Evolutionary conservation across 2,329 filamentous ascomycete genomes (phyloP).

Genomic region (Blumeriella jaapii): DNA sequence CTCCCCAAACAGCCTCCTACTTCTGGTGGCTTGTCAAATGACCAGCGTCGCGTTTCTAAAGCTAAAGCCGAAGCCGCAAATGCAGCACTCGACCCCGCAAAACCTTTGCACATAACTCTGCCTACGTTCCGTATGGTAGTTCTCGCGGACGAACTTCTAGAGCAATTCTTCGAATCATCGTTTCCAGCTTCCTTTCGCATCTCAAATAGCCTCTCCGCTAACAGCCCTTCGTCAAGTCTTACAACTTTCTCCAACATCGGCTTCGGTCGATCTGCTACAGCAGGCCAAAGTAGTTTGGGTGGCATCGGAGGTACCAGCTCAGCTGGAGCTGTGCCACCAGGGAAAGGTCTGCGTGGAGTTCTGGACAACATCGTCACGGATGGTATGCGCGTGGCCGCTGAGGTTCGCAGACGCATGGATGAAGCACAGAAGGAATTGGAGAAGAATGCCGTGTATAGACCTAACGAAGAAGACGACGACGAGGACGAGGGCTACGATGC

Average conservation of each 20-base stretch:
- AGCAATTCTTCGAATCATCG: constrained; percentile 94
- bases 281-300: constrained; percentile 29
- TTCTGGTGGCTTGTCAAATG: constrained; percentile 4
- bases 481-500: constrained; percentile 53
- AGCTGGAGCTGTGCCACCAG: constrained; percentile 30
- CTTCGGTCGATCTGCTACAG: constrained; percentile 36
- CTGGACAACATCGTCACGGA: constrained; percentile 96
- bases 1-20: constrained; percentile 22
- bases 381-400: constrained; percentile 88
- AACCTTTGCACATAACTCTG: constrained; percentile 88
- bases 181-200: constrained; percentile 91
- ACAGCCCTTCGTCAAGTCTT: constrained; percentile 50
- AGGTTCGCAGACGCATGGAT: constrained; percentile 86
- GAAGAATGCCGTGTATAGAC: constrained; percentile 59
- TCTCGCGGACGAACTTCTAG: constrained; percentile 85
- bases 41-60: constrained; percentile 38
- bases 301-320: constrained; percentile 19
- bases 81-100: constrained; percentile 79
- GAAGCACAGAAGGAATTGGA: constrained; percentile 90
- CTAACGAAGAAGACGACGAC: constrained; percentile 58
- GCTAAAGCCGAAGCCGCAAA: constrained; percentile 71
- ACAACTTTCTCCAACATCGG: constrained; percentile 75
- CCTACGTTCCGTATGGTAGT: constrained; percentile 99
- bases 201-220: constrained; percentile 43
- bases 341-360: constrained; percentile 77